Evolutionary conservation across 495 filamentous ascomycete genomes (phyloP), one percentile per base, ranked within the genome.

Genomic region (Neurospora sublineolata): DNA sequence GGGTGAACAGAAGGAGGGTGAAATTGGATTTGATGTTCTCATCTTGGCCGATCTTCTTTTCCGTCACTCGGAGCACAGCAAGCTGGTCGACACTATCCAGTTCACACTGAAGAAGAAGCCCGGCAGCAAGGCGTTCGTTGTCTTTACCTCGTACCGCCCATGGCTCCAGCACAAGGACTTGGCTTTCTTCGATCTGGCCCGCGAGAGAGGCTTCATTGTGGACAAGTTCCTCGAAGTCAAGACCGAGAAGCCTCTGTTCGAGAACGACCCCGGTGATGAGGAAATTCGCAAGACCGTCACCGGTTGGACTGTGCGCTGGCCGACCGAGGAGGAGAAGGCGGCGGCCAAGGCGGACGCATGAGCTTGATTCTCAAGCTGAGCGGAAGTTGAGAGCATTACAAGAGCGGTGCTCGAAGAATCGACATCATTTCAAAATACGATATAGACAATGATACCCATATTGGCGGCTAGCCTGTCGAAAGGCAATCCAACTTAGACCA

Each of bases 141-240:
- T 97, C 75, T 98, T 98, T 80, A 96, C 93, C 0, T 93, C 92
- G 2, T 96, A 98, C 82, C 84, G 95, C 73, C 94, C 94, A 2
- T 97, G 94, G 94, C 81, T 97, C 74, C 82, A 91, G 73, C 86
- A 92, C 70, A 90, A 91, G 80, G 95, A 97, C 74, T 83, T 97
- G 77, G 86, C 83, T 7, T 97, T 98, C 82, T 97, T 98, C 76
- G 89, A 93, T 33, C 75, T 92, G 64, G 91, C 89, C 3, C 82
- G 87, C 72, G 83, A 87, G 70, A 82, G 77, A 52, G 93, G 93
- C 0, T 92, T 97, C 72, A 77, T 73, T 4, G 93, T 96, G 14
- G 88, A 87, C 70, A 92, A 94, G 84, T 84, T 96, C 37, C 82
- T 94, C 68, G 92, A 97, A 83, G 88, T 90, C 82, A 84, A 90